These are phyloP conservation scores for Rhodamnia argentea DNA, from an alignment of 345 rosid species.

Conservation along the genomic window DNA sequence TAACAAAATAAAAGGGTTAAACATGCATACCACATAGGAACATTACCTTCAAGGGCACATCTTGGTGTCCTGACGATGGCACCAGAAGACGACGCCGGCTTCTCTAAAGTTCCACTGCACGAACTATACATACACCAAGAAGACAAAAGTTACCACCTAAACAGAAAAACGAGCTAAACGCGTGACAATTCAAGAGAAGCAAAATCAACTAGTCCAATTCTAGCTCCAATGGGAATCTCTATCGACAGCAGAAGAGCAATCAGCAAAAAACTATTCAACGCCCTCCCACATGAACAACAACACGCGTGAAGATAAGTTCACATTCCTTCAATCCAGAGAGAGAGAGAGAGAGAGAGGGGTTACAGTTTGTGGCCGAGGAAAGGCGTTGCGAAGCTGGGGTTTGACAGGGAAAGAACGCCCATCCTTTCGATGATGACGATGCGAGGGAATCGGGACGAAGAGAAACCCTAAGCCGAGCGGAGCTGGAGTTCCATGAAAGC, in stretches of 20 bases:
- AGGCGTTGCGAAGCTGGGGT: constrained; percentile 36
- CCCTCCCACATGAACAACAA: background rate
- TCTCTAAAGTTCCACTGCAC: constrained; percentile 4
- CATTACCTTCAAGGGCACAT: constrained; percentile 70
- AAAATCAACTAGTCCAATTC: background rate
- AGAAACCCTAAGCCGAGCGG: background rate
- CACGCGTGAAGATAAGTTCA: background rate
- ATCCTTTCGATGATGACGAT: constrained; percentile 1
- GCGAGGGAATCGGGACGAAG: background rate
- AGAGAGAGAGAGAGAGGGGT: background rate
- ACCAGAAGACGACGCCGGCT: constrained; percentile 7
- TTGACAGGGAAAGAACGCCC: constrained; percentile 51
- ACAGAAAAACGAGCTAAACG: background rate
- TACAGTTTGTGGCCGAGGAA: constrained; percentile 43
- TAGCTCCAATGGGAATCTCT: background rate
- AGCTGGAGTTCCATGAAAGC: background rate
- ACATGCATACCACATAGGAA: background rate
- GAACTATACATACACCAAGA: constrained; percentile 14
- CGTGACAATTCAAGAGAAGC: background rate
- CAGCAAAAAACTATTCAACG: background rate
- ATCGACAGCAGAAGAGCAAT: background rate
- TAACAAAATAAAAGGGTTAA: background rate
- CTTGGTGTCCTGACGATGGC: constrained; percentile 24
- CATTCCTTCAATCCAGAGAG: background rate
- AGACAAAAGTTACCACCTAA: background rate